Percentiles rank a stretch among this genome's conserved stretches.
phyloP scores from a whole-genome alignment of 352 stramenopile genomes.

The Phytophthora kernoviae region DNA sequence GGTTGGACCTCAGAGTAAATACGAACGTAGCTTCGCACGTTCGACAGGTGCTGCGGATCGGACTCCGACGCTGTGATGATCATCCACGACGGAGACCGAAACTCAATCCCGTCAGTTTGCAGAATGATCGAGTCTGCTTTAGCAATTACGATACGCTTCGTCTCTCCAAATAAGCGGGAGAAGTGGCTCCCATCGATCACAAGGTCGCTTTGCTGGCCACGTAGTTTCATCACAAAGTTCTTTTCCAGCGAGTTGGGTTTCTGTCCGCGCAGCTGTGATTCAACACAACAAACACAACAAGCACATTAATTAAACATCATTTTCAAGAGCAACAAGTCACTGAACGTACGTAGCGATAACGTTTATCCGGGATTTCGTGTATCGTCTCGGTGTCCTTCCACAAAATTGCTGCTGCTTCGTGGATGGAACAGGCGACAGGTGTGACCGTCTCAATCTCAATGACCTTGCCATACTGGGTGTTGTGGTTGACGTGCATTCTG shows the following conservation, averaged over 20 bases:
- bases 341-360: constrained; percentile 29
- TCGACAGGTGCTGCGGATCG: not conserved
- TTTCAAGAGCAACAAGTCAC: constrained; percentile 1
- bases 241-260: constrained; percentile 26
- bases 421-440: constrained; percentile 16
- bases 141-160: constrained; percentile 14
- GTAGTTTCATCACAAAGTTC: constrained; percentile 27
- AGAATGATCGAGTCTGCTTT: constrained; percentile 24
- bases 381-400: constrained; percentile 23
- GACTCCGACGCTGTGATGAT: constrained; percentile 5
- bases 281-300: constrained; percentile 4
- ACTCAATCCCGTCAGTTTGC: constrained; percentile 18
- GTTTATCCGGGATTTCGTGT: constrained; percentile 25
- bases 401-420: constrained; percentile 17
- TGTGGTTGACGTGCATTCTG: constrained; percentile 19
- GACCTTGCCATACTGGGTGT: constrained; percentile 24
- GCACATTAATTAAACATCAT: not conserved
- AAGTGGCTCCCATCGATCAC: constrained; percentile 21
- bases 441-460: constrained; percentile 28
- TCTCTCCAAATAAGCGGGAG: constrained; percentile 25
- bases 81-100: constrained; percentile 17
- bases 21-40: constrained; percentile 19
- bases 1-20: constrained; percentile 24
- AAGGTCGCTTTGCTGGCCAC: constrained; percentile 12
- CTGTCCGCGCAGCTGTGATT: constrained; percentile 18